Conservation (phyloP, 495 filamentous ascomycete genomes). For the Glonium stellatum region DNA sequence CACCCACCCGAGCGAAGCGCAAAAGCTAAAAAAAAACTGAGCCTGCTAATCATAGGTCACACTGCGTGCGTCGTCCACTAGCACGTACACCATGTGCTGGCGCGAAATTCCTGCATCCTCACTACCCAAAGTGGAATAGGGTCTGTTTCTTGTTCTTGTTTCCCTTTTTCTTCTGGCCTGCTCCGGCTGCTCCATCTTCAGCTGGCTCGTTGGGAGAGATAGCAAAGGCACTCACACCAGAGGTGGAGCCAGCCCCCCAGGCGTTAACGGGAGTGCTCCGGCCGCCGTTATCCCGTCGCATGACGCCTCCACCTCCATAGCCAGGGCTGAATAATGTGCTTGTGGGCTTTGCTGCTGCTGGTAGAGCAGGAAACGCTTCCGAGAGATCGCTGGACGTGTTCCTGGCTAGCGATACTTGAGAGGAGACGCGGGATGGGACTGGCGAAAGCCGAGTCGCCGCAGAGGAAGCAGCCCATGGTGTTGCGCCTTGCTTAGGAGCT, state of each 20-base stretch:
- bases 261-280: conserved; percentile 33
- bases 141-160: conserved; percentile 79
- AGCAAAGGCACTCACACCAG: conserved; percentile 1
- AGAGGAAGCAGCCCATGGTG: conserved; percentile 45
- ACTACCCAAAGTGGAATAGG: conserved; percentile 46
- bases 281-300: conserved; percentile 57
- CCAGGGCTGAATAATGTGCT: conserved; percentile 65
- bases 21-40: background rate
- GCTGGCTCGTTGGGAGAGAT: background rate
- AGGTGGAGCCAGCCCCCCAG: conserved; percentile 39
- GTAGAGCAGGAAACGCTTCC: conserved; percentile 77
- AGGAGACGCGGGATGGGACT: conserved; percentile 27
- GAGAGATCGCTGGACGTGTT: conserved; percentile 28
- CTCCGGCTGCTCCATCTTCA: conserved; percentile 32
- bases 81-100: background rate
- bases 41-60: background rate
- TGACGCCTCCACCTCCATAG: conserved; percentile 57
- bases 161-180: conserved; percentile 59
- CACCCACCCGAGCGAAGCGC: background rate
- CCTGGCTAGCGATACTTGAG: conserved; percentile 30
- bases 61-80: background rate
- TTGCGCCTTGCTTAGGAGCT: conserved; percentile 41
- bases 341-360: conserved; percentile 67
- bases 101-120: background rate
- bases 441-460: conserved; percentile 22